These are phyloP conservation scores for Fraxinus greggii DNA, from an alignment of 305 asterid genomes.

Conservation along the genomic window DNA sequence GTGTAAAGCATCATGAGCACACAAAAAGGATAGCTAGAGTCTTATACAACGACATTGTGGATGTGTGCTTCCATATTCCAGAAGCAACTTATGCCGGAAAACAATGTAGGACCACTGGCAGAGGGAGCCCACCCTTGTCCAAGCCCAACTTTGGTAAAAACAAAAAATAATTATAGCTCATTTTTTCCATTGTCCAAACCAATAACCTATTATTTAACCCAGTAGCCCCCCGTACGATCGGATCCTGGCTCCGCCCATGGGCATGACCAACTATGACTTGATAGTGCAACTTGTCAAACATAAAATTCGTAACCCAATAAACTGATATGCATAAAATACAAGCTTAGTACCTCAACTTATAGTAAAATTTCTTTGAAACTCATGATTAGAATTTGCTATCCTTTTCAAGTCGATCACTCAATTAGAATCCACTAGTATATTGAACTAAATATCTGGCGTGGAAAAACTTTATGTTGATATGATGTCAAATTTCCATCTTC, in stretches of 20 bases:
- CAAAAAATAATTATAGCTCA: too few relatives aligned
- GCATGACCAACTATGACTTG: neutral
- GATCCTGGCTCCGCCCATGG: too few relatives aligned
- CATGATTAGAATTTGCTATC: too few relatives aligned
- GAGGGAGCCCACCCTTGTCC: too few relatives aligned
- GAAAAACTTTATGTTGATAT: neutral
- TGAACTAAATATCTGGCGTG: neutral
- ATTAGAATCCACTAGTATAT: neutral
- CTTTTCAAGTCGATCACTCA: neutral
- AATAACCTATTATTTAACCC: too few relatives aligned
- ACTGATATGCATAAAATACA: neutral
- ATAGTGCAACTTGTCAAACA: neutral
- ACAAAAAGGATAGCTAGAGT: neutral
- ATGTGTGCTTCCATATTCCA: neutral
- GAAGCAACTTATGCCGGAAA: neutral
- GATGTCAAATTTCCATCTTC: neutral
- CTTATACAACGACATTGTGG: neutral
- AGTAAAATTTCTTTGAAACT: neutral
- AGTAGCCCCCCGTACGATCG: too few relatives aligned
- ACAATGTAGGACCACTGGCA: constrained; percentile 1
- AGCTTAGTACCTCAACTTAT: neutral
- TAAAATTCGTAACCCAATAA: neutral
- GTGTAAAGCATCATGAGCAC: neutral
- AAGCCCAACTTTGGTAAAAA: too few relatives aligned
- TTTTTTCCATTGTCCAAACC: too few relatives aligned